Evolutionary conservation across 163 green algal genomes (phyloP).

Genomic region (Chlamydomonas reinhardtii): DNA sequence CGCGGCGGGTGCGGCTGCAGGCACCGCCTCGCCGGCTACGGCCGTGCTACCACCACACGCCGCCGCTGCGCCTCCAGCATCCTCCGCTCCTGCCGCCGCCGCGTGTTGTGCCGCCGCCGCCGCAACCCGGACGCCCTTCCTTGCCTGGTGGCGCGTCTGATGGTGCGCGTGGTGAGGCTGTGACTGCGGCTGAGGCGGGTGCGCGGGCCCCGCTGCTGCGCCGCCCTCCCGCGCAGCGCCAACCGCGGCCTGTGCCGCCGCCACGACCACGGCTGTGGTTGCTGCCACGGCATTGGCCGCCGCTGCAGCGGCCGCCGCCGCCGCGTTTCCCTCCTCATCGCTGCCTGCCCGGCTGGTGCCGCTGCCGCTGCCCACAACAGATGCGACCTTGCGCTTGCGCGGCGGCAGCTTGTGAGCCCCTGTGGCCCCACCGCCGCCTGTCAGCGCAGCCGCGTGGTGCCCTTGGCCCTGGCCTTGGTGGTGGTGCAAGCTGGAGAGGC

Average conservation of each 20-base stretch:
- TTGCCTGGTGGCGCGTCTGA: neutral
- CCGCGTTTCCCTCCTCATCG: neutral
- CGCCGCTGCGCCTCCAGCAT: too few relatives aligned
- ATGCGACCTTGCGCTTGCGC: slow-evolving; percentile 34
- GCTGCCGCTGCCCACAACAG: slow-evolving; percentile 18
- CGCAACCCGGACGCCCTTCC: too few relatives aligned
- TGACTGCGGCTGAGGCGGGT: neutral
- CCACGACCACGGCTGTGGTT: neutral
- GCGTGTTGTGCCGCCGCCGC: too few relatives aligned
- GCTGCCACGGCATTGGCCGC: neutral
- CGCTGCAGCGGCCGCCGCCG: neutral
- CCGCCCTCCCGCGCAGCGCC: too few relatives aligned
- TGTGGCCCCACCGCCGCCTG: too few relatives aligned
- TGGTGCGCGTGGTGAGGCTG: neutral
- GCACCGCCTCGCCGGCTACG: too few relatives aligned
- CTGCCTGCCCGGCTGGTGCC: neutral
- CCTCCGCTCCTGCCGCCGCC: too few relatives aligned
- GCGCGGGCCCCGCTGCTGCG: neutral
- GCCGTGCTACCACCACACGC: too few relatives aligned
- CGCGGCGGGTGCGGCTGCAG: neutral
- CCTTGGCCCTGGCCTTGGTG: too few relatives aligned
- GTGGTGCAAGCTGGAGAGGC: too few relatives aligned
- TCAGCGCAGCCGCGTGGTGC: too few relatives aligned
- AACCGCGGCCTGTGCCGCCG: neutral
- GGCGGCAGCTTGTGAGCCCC: neutral